Evolutionary conservation across 352 stramenopile species (phyloP).

Genomic region (Halophytophthora polymorphica): DNA sequence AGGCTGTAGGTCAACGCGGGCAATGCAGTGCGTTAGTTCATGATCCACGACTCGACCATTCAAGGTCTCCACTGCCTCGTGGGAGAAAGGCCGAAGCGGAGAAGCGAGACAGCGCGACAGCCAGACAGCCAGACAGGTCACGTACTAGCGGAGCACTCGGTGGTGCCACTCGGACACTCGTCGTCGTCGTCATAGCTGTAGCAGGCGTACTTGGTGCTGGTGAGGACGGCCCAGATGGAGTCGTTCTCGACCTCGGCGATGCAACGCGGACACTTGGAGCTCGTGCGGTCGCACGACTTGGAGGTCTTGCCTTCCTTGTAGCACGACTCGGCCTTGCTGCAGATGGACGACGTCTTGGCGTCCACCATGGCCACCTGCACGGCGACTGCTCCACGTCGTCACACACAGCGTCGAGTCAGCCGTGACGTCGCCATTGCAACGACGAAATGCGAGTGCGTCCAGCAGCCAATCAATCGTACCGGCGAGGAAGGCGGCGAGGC

Average conservation of each 20-base stretch:
- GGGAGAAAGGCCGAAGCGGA: too few species aligned
- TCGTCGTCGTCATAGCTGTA: slow-evolving; percentile 30
- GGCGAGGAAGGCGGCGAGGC: slow-evolving; percentile 21
- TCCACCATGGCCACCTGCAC: slow-evolving; percentile 19
- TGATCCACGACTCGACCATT: too few species aligned
- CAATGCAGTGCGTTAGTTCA: slow-evolving; percentile 1
- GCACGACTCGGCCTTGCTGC: slow-evolving; percentile 33
- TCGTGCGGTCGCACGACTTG: slow-evolving; percentile 43
- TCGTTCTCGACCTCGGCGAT: slow-evolving; percentile 27
- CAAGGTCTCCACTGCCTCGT: too few species aligned
- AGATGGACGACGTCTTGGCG: slow-evolving; percentile 25
- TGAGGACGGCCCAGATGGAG: slow-evolving; percentile 14
- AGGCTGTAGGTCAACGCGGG: slow-evolving; percentile 4
- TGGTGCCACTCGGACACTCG: slow-evolving; percentile 37
- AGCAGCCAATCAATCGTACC: slow-evolving; percentile 13
- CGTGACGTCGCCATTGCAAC: not conserved
- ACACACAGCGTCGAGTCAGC: not conserved
- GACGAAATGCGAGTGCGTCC: too few species aligned
- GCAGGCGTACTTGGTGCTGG: slow-evolving; percentile 46
- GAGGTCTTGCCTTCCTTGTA: slow-evolving; percentile 41
- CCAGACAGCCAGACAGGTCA: not conserved
- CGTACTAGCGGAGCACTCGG: slow-evolving; percentile 36
- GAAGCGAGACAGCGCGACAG: not conserved
- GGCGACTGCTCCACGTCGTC: slow-evolving; percentile 8
- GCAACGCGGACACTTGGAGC: slow-evolving; percentile 45